Conservation (phyloP, 2,329 filamentous ascomycete genomes). For the Pseudogymnoascus sp. region DNA sequence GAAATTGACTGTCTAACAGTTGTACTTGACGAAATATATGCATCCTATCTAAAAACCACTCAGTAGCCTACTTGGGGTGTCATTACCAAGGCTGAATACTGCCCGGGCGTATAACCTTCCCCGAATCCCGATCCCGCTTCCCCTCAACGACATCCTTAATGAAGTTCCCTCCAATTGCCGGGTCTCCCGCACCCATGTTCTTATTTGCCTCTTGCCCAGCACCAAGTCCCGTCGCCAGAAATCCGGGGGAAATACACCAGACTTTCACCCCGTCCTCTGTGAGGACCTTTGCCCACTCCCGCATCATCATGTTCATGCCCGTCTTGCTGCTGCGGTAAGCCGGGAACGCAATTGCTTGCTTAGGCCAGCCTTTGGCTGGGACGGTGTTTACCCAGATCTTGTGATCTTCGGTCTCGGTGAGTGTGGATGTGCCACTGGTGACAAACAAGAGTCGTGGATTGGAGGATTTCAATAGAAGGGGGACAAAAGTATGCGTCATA, state of each 20-base stretch:
- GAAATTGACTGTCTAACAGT: neutral
- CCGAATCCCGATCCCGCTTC: slow-evolving; percentile 33
- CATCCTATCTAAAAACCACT: neutral
- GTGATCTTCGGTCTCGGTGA: slow-evolving; percentile 26
- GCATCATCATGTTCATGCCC: slow-evolving; percentile 43
- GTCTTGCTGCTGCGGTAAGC: slow-evolving; percentile 37
- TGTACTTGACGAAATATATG: too few species aligned
- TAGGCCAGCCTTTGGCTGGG: slow-evolving; percentile 35
- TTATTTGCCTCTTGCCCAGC: slow-evolving; percentile 22
- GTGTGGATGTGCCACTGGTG: slow-evolving; percentile 35
- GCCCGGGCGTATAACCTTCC: slow-evolving; percentile 29
- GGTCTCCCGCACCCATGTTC: slow-evolving; percentile 29
- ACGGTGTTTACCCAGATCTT: slow-evolving; percentile 18
- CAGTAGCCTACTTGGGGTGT: neutral
- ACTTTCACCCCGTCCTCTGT: slow-evolving; percentile 44
- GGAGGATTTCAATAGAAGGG: slow-evolving; percentile 36
- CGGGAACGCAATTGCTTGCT: slow-evolving; percentile 24
- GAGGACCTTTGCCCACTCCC: slow-evolving; percentile 36
- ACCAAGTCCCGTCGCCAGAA: slow-evolving; percentile 40
- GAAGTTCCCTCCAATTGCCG: slow-evolving; percentile 33
- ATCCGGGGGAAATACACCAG: slow-evolving; percentile 41
- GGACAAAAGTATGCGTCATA: slow-evolving; percentile 31
- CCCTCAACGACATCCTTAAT: slow-evolving; percentile 36
- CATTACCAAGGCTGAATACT: slow-evolving; percentile 21
- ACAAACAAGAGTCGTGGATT: slow-evolving; percentile 42